These are phyloP conservation scores for Phytophthora citricola DNA, from an alignment of 352 stramenopile species.

Conservation along the genomic window DNA sequence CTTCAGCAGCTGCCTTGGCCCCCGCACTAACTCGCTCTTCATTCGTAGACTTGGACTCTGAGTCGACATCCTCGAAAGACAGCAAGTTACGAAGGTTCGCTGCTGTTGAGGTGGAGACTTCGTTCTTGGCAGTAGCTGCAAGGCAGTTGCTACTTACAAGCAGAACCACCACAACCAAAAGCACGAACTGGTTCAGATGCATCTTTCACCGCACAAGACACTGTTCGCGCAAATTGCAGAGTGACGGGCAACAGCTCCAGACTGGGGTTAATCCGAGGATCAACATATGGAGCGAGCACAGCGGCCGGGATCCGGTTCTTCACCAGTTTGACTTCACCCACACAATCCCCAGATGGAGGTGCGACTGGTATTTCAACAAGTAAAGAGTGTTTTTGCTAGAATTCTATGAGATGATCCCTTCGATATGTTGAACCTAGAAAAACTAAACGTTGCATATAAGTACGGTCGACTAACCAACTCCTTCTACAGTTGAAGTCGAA, in stretches of 20 bases:
- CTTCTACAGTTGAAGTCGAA: too few relatives aligned
- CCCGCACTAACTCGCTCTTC: constrained; percentile 17
- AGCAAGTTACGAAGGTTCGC: constrained; percentile 4
- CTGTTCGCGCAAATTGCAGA: constrained; percentile 10
- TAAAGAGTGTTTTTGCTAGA: too few relatives aligned
- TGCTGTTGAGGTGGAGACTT: background rate
- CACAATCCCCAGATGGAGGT: constrained; percentile 8
- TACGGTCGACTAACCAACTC: too few relatives aligned
- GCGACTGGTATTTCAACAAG: background rate
- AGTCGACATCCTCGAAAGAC: constrained; percentile 14
- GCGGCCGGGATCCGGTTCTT: constrained; percentile 1
- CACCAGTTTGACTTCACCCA: constrained; percentile 17
- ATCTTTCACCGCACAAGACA: background rate
- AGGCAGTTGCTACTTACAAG: background rate
- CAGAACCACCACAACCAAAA: constrained; percentile 3
- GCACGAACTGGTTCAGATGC: constrained; percentile 10
- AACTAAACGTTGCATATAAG: too few relatives aligned
- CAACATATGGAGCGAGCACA: constrained; percentile 17
- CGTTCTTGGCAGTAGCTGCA: constrained; percentile 1
- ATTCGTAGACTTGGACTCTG: constrained; percentile 6
- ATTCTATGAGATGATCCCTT: too few relatives aligned
- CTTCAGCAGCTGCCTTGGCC: constrained; percentile 14
- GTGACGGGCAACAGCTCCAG: constrained; percentile 2
- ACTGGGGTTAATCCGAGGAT: constrained; percentile 1
- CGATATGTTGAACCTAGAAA: too few relatives aligned